Base-by-base conservation (phyloP, 2,329 filamentous ascomycete genomes). In the Falciphora oryzae region DNA sequence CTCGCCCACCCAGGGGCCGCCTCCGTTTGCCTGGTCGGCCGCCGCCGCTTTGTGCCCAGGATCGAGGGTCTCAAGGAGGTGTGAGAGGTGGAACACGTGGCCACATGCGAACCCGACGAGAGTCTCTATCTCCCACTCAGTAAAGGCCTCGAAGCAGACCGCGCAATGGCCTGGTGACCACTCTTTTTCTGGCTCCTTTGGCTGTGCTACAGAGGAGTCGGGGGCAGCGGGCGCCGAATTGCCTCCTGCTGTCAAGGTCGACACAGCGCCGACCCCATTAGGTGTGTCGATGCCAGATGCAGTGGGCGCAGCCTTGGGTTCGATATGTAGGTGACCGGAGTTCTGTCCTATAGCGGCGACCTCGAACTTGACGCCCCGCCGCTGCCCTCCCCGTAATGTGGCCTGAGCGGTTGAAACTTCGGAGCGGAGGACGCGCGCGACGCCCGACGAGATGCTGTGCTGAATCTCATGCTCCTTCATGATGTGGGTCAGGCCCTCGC, bases 401-500 rank as follows among this genome's bases (percentile, higher is more conserved):
- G 89, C 89, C 84, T 98, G 96, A 0, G 91, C 92, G 5, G 85
- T 83, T 0, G 89, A 89, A 0, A 99, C 94, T 76, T 99, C 95
- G 65, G 93, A 92, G 62, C 90, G 83, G 57, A 98, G 80, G 0
- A 98, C 93, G 64, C 87, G 86, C 0, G 95, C 93, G 4, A 96
- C 95, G 1, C 95, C 95, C 58, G 90, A 89, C 68, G 90, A 94
- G 73, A 99, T 97, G 70, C 90, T 95, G 73, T 91, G 88, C 77
- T 98, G 95, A 59, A 99, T 91, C 73, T 98, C 95, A 73, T 97
- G 93, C 76, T 99, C 95, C 70, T 94, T 89, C 74, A 99, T 90
- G 80, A 99, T 93, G 65, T 93, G 90, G 59, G 90, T 89, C 4
- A 99, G 83, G 0, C 94, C 95, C 67, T 97, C 92, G 65, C 93